phyloP scores from a whole-genome alignment of 805 yeast species.

The Candida orba region DNA sequence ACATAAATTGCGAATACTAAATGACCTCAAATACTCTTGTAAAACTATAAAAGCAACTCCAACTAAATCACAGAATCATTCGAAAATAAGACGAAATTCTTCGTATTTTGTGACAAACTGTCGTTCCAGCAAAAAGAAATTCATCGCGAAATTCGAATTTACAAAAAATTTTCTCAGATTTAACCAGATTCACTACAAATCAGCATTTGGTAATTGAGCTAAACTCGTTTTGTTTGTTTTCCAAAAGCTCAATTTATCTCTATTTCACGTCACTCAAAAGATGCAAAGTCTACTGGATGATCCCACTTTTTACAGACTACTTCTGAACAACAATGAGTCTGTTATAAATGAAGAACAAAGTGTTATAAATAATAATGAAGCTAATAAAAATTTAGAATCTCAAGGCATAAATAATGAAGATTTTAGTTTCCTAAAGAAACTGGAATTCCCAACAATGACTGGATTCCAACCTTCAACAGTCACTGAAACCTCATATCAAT shows the following conservation, averaged over 20 bases:
- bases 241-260: neutral
- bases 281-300: slow-evolving; percentile 21
- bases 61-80: neutral
- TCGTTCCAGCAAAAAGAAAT: neutral
- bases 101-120: neutral
- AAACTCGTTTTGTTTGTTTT: neutral
- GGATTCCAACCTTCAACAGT: slow-evolving; percentile 1
- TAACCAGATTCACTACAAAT: no score
- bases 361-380: neutral
- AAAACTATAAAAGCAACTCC: no score
- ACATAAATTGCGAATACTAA: neutral
- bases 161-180: no score
- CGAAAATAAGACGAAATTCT: no score
- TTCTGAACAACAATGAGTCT: slow-evolving; percentile 15
- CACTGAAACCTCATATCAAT: slow-evolving; percentile 13
- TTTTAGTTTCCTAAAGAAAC: slow-evolving; percentile 8
- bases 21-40: no score
- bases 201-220: neutral
- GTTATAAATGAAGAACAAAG: neutral
- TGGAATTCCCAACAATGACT: slow-evolving; percentile 8
- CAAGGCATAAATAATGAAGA: neutral
- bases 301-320: slow-evolving; percentile 17
- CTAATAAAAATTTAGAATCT: no score
- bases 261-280: neutral
- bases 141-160: no score